phyloP scores from a whole-genome alignment of 139 green algal genomes.

The Tetradesmus lagerheimii region DNA sequence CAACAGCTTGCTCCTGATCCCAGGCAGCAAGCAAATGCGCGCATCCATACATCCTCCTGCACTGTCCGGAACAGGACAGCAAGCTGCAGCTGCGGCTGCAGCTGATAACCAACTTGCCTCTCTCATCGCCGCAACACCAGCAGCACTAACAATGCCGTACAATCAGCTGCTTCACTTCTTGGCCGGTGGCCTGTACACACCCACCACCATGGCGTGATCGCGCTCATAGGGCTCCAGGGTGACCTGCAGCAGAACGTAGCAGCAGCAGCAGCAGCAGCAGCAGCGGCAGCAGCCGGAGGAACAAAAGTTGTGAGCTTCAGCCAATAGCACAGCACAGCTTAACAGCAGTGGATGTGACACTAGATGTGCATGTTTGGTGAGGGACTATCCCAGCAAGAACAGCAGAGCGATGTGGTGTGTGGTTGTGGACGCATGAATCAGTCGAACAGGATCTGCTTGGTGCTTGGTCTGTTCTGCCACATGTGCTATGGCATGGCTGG shows the following conservation, averaged over 20 bases:
- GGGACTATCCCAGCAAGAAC: too few species aligned
- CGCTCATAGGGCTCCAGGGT: constrained; percentile 99
- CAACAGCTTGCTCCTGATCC: not conserved
- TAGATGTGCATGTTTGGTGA: too few species aligned
- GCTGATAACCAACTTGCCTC: not conserved
- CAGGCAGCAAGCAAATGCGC: not conserved
- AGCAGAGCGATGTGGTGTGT: too few species aligned
- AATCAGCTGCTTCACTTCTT: constrained; percentile 56
- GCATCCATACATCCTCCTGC: not conserved
- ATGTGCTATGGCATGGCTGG: too few species aligned
- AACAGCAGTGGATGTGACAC: too few species aligned
- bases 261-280: not conserved
- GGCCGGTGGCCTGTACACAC: constrained; percentile 76
- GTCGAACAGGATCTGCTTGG: too few species aligned
- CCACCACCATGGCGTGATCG: constrained; percentile 98
- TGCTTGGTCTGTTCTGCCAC: too few species aligned
- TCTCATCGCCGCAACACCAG: not conserved
- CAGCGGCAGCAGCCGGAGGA: not conserved
- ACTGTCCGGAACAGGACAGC: not conserved
- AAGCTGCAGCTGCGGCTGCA: not conserved
- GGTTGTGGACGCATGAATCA: too few species aligned
- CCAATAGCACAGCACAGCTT: too few species aligned
- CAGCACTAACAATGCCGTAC: not conserved
- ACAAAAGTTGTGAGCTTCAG: not conserved
- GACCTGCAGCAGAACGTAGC: constrained; percentile 78